These are phyloP conservation scores for Parietaria judaica DNA, from an alignment of 306 rosid species.

Conservation along the genomic window DNA sequence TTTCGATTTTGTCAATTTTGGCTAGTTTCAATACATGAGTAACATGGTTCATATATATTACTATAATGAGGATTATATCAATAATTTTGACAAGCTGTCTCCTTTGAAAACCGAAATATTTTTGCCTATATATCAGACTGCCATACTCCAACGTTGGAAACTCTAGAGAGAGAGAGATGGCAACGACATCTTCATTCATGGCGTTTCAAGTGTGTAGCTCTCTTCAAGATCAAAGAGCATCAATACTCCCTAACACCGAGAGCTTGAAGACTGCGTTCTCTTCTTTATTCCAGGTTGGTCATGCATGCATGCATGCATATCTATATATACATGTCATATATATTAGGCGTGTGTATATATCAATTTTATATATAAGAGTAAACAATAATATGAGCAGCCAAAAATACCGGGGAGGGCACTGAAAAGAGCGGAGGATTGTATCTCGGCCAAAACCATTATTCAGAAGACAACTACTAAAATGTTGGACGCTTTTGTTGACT, in stretches of 20 bases:
- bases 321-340: not conserved
- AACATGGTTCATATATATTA: too few species aligned
- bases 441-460: conserved; percentile 18
- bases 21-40: too few species aligned
- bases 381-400: conserved; percentile 20
- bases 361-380: too few species aligned
- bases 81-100: too few species aligned
- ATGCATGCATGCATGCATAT: not conserved
- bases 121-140: too few species aligned
- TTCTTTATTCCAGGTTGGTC: not conserved
- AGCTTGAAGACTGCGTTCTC: not conserved
- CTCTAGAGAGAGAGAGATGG: not conserved
- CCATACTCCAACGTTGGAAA: too few species aligned
- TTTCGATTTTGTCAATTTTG: too few species aligned
- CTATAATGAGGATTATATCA: too few species aligned
- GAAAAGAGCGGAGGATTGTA: conserved; percentile 19
- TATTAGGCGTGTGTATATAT: not conserved
- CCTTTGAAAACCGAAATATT: too few species aligned
- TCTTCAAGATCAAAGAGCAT: not conserved
- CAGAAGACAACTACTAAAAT: conserved; percentile 15
- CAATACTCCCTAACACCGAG: not conserved
- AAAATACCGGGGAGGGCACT: conserved; percentile 13
- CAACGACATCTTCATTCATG: not conserved
- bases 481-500: conserved; percentile 52
- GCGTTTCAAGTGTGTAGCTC: conserved; percentile 2